A percentile compares a stretch with the other conserved stretches of the same genome.
Conservation (phyloP, 2,329 filamentous ascomycete species). For the Chrysoporthe deuterocubensis region DNA sequence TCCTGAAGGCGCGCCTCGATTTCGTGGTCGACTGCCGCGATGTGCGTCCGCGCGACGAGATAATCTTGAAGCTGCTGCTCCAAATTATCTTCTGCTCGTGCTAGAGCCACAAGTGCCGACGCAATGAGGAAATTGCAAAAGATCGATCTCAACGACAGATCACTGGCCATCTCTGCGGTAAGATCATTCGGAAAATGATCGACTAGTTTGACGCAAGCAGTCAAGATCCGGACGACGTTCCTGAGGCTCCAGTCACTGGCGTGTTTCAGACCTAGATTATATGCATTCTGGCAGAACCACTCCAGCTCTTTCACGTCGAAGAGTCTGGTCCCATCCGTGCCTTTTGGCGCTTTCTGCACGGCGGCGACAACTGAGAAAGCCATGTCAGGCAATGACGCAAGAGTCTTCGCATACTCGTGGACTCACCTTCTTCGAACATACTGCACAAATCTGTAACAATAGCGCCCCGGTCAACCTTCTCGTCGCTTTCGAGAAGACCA, state of each 20-base stretch:
- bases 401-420: neutral
- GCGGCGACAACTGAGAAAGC: slow-evolving; percentile 45
- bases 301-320: slow-evolving; percentile 72
- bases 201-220: slow-evolving; percentile 57
- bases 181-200: slow-evolving; percentile 54
- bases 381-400: slow-evolving; percentile 9
- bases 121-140: slow-evolving; percentile 73
- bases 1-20: slow-evolving; percentile 45
- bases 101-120: slow-evolving; percentile 54
- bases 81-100: slow-evolving; percentile 54
- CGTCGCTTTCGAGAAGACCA: slow-evolving; percentile 44
- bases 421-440: slow-evolving; percentile 50
- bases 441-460: slow-evolving; percentile 57
- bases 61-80: slow-evolving; percentile 65
- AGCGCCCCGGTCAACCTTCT: slow-evolving; percentile 27
- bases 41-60: slow-evolving; percentile 61
- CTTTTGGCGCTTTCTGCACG: slow-evolving; percentile 43
- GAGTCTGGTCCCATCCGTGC: slow-evolving; percentile 46
- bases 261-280: slow-evolving; percentile 74
- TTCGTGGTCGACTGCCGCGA: slow-evolving; percentile 58
- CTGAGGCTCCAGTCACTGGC: slow-evolving; percentile 57
- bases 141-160: slow-evolving; percentile 63
- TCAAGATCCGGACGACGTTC: slow-evolving; percentile 60
- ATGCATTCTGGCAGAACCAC: slow-evolving; percentile 84
- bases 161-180: slow-evolving; percentile 44